phyloP scores from a whole-genome alignment of 441 rosid species.

The Capsella rubella region DNA sequence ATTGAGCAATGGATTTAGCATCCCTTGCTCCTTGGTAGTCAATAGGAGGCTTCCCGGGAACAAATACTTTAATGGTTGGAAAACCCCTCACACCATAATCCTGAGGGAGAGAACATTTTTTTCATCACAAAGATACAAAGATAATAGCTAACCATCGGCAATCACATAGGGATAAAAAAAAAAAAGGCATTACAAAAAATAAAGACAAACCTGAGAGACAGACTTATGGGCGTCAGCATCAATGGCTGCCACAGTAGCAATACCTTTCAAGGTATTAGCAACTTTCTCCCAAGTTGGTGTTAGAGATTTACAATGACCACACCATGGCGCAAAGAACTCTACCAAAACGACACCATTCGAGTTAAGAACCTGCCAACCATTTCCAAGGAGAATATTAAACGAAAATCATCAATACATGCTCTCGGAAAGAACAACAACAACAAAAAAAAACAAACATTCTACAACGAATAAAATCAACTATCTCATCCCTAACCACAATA shows the following conservation, averaged over 20 bases:
- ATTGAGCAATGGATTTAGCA: slow-evolving; percentile 86
- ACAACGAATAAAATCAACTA: background rate
- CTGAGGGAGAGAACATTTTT: slow-evolving; percentile 45
- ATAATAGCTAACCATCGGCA: background rate
- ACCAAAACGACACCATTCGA: slow-evolving; percentile 88
- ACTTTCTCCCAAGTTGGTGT: slow-evolving; percentile 98
- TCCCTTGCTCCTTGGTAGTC: slow-evolving; percentile 98
- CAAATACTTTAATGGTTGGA: slow-evolving; percentile 94
- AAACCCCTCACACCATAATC: slow-evolving; percentile 93
- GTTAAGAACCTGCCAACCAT: slow-evolving; percentile 67
- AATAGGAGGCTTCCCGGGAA: slow-evolving; percentile 87
- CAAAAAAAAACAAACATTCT: background rate
- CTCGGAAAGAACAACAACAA: background rate
- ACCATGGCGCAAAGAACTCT: slow-evolving; percentile 99
- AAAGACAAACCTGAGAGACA: slow-evolving; percentile 79
- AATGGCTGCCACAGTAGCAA: slow-evolving; percentile 94
- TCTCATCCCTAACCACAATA: background rate
- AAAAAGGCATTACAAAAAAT: background rate
- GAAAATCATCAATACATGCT: background rate
- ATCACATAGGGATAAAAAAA: background rate
- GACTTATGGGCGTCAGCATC: slow-evolving; percentile 96
- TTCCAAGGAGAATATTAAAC: background rate
- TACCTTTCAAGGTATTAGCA: slow-evolving; percentile 81
- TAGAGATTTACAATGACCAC: slow-evolving; percentile 94
- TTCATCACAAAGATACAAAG: background rate